Evolutionary conservation across 2,329 filamentous ascomycete species (phyloP), one percentile per base, ranked within the genome.

Genomic region (Arthrobotrys megalospora): DNA sequence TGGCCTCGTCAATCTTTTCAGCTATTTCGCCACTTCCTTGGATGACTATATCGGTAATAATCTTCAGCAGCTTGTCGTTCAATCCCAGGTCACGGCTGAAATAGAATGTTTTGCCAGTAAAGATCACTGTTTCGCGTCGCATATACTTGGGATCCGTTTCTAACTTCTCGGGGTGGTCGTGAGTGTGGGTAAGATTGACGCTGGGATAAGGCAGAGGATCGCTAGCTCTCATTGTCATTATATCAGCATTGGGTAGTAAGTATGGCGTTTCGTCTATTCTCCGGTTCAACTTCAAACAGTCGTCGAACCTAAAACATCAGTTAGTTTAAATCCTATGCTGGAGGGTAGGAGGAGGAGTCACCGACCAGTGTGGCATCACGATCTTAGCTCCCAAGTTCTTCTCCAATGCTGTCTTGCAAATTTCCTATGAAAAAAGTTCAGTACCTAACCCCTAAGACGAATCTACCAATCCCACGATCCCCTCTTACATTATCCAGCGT

Each of bases 251-350:
- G 0, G 96, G 96, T 0, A 98, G 87, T 19, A 89, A 86, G 83
- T 99, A 99, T 0, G 96, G 96, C 6, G 87, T 86, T 83, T 99
- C 96, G 81, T 93, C 92, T 81, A 99, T 97, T 76, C 93, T 90
- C 84, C 93, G 94, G 62, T 95, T 94, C 32, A 99, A 89, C 84
- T 93, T 96, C 81, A 99, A 89, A 85, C 96, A 99, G 83, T 97
- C 95, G 81, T 98, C 95, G 83, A 99, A 97, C 94, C 92, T 94
- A 52, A 6, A 24, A 10, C n/a, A 7, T 41, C 32, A n/a, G 71
- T 84, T 80, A 85, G 82, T 62, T 78, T 50, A 50, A 43, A 58
- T 32, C 45, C 36, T 45, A n/a, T 16, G n/a, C 1, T 4, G 67
- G 14, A 65, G 5, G 19, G 60, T 34, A 24, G 43, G 34, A 50